Evolutionary conservation across 1,284 basidiomycete species (phyloP).

Genomic region (Ustanciosporium gigantosporum): DNA sequence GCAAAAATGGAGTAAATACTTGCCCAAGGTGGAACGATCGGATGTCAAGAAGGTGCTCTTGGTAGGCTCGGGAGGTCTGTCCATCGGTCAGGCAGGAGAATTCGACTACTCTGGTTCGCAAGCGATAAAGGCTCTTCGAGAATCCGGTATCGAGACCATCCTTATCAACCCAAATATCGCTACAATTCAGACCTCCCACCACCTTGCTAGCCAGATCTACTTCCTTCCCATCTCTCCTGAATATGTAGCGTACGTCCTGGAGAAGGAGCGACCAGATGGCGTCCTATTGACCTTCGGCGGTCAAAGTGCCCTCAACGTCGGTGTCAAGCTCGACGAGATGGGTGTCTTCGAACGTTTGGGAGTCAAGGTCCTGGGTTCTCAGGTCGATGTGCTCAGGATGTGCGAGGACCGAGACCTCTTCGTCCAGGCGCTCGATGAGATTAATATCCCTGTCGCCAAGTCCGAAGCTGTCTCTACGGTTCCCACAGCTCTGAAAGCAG

Average conservation of each 20-base stretch:
- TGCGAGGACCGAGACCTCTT: conserved; percentile 93
- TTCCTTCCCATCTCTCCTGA: conserved; percentile 96
- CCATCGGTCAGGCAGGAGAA: conserved; percentile 98
- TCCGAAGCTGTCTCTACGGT: conserved; percentile 98
- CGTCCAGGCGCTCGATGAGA: conserved; percentile 95
- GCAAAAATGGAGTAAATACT: conserved; percentile 54
- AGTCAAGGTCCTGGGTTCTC: conserved; percentile 92
- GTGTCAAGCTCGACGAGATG: conserved; percentile 96
- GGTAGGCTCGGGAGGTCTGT: conserved; percentile 92
- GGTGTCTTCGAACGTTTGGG: conserved; percentile 92
- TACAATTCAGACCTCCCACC: conserved; percentile 70
- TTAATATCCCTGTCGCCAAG: conserved; percentile 94
- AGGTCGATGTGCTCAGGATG: conserved; percentile 75
- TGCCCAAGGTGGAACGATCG: conserved; percentile 62
- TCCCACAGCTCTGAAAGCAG: conserved; percentile 86
- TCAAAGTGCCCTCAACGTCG: conserved; percentile 96
- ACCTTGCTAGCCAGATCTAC: conserved; percentile 94
- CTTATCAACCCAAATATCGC: conserved; percentile 65
- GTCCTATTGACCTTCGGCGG: conserved; percentile 97
- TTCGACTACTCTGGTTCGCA: conserved; percentile 99
- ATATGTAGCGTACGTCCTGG: conserved; percentile 96
- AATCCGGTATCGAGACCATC: conserved; percentile 92
- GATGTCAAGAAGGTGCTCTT: conserved; percentile 95
- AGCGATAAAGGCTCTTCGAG: conserved; percentile 94
- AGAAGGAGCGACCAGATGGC: conserved; percentile 97